These are phyloP conservation scores for Tetradesmus obliquus DNA, from an alignment of 139 green algal genomes.

Conservation along the genomic window DNA sequence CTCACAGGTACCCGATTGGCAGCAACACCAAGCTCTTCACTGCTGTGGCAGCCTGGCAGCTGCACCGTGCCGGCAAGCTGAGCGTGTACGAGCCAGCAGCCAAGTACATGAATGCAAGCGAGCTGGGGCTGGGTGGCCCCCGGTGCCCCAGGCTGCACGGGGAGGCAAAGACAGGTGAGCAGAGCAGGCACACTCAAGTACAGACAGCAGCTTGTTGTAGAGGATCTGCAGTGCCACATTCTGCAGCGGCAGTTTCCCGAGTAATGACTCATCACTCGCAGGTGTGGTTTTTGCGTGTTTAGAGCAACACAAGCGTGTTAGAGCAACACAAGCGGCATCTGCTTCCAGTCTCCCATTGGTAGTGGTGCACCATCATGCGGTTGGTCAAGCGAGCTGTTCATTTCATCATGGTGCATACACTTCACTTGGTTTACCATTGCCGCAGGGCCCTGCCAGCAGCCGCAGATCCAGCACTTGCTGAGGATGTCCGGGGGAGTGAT, in stretches of 20 bases:
- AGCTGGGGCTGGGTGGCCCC: neutral
- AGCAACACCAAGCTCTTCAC: slow-evolving; percentile 49
- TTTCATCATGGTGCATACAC: too few relatives aligned
- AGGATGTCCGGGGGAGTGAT: slow-evolving; percentile 22
- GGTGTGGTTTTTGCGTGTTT: too few relatives aligned
- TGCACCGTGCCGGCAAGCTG: slow-evolving; percentile 12
- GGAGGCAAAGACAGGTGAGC: neutral
- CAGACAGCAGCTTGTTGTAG: neutral
- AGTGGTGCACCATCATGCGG: too few relatives aligned
- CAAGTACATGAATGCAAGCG: slow-evolving; percentile 18
- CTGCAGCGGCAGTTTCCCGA: too few relatives aligned
- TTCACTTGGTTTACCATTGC: neutral
- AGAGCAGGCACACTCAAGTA: too few relatives aligned
- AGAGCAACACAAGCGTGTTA: too few relatives aligned
- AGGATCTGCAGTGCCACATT: too few relatives aligned
- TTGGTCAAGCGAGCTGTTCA: too few relatives aligned
- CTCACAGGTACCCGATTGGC: slow-evolving; percentile 12
- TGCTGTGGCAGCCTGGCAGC: slow-evolving; percentile 36
- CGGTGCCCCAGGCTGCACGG: slow-evolving; percentile 23
- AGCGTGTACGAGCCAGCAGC: slow-evolving; percentile 14
- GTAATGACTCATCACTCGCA: too few relatives aligned
- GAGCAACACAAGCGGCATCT: too few relatives aligned
- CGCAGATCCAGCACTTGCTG: slow-evolving; percentile 22
- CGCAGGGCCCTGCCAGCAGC: slow-evolving; percentile 20
- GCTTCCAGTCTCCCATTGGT: too few relatives aligned